Evolutionary conservation across 176 grass and related monocot genomes (phyloP), one percentile per base, ranked within the genome.

Genomic region (Hsuehochloa calcarea): DNA sequence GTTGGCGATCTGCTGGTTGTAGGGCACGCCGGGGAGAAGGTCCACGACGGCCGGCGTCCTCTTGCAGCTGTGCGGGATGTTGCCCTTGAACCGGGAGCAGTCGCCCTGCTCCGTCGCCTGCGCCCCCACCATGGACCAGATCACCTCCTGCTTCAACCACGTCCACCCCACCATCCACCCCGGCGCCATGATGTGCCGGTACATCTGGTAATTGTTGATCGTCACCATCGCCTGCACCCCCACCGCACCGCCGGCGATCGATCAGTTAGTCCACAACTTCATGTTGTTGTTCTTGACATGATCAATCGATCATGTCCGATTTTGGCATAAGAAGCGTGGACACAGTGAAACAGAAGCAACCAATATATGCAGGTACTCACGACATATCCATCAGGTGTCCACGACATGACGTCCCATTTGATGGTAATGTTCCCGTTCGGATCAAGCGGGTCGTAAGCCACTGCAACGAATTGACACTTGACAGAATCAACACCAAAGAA

Each of bases 161-260:
- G 89, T 74, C 96, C 96, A 98, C 0, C 89, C 89, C 45, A 94
- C 9, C 26, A 90, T 94, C 93, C 93, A 99, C 35, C 96, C 96
- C 1, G 96, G 96, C 26, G 4, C 72, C 93, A 89, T 89, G 31
- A 99, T 94, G 27, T 99, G 93, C 17, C 93, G 88, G 70, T 96
- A 99, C 90, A 88, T 92, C 85, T 99, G 96, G 88, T 88, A 99
- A 77, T 99, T 99, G 88, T 99, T 94, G 81, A 99, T 96, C 49
- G 86, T 96, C 70, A 99, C 93, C 80, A 73, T 26, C 16, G 93
- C 96, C 96, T 95, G 74, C 56, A 26, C 14, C 5, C 12, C 26
- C 0, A 58, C 17, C 35, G 37, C 6, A 5, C 5, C 39, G 3
- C n/a, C 47, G 47, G 0, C n/a, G 46, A 62, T 80, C 56, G 10